Percentiles rank a stretch among this genome's conserved stretches.
Conservation (phyloP, 257 asterid genomes). For the Nyctanthes arbortristis region DNA sequence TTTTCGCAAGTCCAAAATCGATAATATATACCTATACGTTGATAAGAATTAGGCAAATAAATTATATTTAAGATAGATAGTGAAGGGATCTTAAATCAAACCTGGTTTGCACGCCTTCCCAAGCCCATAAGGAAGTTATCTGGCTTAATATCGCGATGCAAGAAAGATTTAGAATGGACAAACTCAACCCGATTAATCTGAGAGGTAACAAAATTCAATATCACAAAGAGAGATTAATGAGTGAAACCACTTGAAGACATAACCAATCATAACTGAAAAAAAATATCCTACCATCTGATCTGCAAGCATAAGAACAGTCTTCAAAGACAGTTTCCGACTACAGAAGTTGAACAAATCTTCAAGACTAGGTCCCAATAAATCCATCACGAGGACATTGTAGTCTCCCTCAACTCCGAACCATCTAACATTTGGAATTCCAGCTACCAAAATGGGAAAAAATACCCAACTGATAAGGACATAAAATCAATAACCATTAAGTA, state of each 20-base stretch:
- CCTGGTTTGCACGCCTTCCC: slow-evolving; percentile 80
- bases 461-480: slow-evolving; percentile 1
- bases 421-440: slow-evolving; percentile 61
- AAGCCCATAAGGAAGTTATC: slow-evolving; percentile 79
- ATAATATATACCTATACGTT: slow-evolving; percentile 53
- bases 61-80: background rate
- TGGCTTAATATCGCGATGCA: slow-evolving; percentile 78
- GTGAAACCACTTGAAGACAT: background rate
- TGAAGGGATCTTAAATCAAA: slow-evolving; percentile 8
- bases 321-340: slow-evolving; percentile 63
- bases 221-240: background rate
- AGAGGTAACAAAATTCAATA: background rate
- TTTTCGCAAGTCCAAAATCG: slow-evolving; percentile 83
- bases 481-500: background rate
- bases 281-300: slow-evolving; percentile 63
- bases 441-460: slow-evolving; percentile 32
- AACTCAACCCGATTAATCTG: slow-evolving; percentile 65
- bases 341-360: slow-evolving; percentile 74
- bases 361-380: slow-evolving; percentile 77
- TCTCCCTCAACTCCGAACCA: slow-evolving; percentile 81
- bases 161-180: slow-evolving; percentile 59
- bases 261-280: background rate
- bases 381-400: slow-evolving; percentile 69
- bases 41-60: background rate
- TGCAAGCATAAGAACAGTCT: slow-evolving; percentile 81